Base-by-base conservation (phyloP, 2,329 filamentous ascomycete species). In the Fusarium sp. region DNA sequence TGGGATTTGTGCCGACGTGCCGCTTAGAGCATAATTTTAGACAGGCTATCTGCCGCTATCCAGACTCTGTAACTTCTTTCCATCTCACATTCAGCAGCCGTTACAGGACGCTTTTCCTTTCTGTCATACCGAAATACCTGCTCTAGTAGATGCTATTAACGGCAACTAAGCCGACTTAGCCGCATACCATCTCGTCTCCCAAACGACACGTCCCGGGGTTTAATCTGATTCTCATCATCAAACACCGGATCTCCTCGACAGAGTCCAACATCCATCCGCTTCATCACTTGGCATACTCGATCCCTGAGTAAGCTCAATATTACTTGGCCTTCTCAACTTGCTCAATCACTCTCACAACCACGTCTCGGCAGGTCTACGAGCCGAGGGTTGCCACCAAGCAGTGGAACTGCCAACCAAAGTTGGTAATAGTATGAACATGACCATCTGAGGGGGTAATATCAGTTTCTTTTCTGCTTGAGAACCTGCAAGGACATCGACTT, bases 281-380 rank as follows among this genome's bases (percentile, higher is more conserved):
- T 45, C 2, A 2, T 15, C 15, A 24, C 34, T 43, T 44, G 39
- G 48, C 43, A 42, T 28, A 36, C 24, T 7, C 2, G 3, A 13
- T 28, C 6, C 12, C 3, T 11, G 13, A 36, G n/a, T 31, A n/a
- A 51, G 36, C 39, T 35, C 43, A 36, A 22, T 7, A 35, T 25
- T 8, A 11, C 40, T 22, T 32, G 19, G 13, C 3, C 15, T 11
- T 58, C 41, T 40, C 59, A 66, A 64, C 43, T 59, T 66, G 63
- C 63, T 66, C 63, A 66, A 64, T 67, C 31, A 29, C 31, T 57
- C 63, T 66, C 63, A 53, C 24, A 7, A 22, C 22, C 2, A 2
- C 24, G 8, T 13, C 22, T 34, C 19, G 11, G 45, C 32, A 36
- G 25, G 11, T 10, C 34, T 32, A 34, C 10, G 3, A 52, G 4